Evolutionary conservation across 768 basidiomycete genomes (phyloP), one percentile per base, ranked within the genome.

Genomic region (Boletus sp.): DNA sequence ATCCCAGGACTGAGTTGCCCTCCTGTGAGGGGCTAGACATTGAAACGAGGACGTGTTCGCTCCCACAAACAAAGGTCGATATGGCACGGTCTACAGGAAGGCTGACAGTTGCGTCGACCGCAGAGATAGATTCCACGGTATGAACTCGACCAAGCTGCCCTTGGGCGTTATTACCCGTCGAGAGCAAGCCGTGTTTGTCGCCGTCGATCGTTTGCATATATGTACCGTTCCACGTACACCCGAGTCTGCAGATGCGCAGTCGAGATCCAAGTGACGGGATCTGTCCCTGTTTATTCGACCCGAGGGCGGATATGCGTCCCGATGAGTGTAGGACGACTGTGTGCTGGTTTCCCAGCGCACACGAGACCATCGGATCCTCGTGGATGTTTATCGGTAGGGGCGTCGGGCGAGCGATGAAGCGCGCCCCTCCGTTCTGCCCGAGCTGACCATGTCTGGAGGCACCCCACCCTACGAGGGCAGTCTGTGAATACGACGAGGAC

Each of bases 391-490:
- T 44, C 6, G 70, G 57, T 10, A 91, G 64, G 6, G 75, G 57
- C 10, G 41, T 63, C 15, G 77, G 76, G 24, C 57, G 60, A 4
- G 51, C 45, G 6, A 57, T 33, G 36, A 39, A 56, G 9, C 66
- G 64, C 12, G 12, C 40, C 11, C 53, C 54, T 12, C 33, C 37
- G 17, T 70, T 55, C 28, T 68, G 59, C 5, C 89, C 90, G 2
- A 98, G 80, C 67, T 98, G 94, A 4, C 93, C 92, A 64, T 95
- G 92, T 33, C 95, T 77, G 14, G 84, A 81, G 2, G 85, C 76
- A 6, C 94, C 95, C 94, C 95, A 98, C 7, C 94, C 94, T 12
- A 79, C 63, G 6, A 87, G 77, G 12, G 80, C 29, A 45, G 72
- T 60, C 50, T 65, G 71, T 17, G 37, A 18, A 14, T 33, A 18